Evolutionary conservation across 1,284 basidiomycete species (phyloP).

Genomic region (Malassezia cuniculi): DNA sequence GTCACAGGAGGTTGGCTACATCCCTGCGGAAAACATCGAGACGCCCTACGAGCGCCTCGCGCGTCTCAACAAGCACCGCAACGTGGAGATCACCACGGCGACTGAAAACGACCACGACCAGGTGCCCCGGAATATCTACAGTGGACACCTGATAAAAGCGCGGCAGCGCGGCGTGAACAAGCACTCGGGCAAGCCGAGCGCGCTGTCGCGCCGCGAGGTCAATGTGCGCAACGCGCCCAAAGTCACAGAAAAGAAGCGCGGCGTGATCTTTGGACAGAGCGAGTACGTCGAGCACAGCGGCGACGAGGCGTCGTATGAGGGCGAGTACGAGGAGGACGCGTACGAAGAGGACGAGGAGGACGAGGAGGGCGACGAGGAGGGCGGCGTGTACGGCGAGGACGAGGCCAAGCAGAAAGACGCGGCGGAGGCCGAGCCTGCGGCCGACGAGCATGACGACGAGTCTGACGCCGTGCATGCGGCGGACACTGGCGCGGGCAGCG

Average conservation of each 20-base stretch:
- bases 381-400: conserved; percentile 8
- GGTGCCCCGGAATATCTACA: conserved; percentile 25
- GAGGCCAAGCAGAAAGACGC: conserved; percentile 2
- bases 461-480: conserved; percentile 45
- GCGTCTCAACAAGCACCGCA: conserved; percentile 88
- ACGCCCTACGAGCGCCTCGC: conserved; percentile 93
- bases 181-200: conserved; percentile 42
- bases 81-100: conserved; percentile 57
- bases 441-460: conserved; percentile 45
- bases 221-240: conserved; percentile 14
- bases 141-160: conserved; percentile 34
- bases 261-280: conserved; percentile 36
- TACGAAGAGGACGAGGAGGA: conserved; percentile 22
- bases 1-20: conserved; percentile 90
- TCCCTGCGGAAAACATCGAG: conserved; percentile 97
- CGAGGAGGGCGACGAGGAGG: conserved; percentile 21
- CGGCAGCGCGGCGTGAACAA: conserved; percentile 17
- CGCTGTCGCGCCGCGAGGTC: conserved; percentile 31
- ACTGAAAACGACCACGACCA: conserved; percentile 43
- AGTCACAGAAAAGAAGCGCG: conserved; percentile 20
- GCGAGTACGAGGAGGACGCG: conserved; percentile 28
- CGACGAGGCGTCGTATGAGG: conserved; percentile 33
- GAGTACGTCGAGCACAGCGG: conserved; percentile 42
- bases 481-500: background rate
- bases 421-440: conserved; percentile 1